Base-by-base conservation (phyloP, 768 basidiomycete species). In the Steccherinum ochraceum region DNA sequence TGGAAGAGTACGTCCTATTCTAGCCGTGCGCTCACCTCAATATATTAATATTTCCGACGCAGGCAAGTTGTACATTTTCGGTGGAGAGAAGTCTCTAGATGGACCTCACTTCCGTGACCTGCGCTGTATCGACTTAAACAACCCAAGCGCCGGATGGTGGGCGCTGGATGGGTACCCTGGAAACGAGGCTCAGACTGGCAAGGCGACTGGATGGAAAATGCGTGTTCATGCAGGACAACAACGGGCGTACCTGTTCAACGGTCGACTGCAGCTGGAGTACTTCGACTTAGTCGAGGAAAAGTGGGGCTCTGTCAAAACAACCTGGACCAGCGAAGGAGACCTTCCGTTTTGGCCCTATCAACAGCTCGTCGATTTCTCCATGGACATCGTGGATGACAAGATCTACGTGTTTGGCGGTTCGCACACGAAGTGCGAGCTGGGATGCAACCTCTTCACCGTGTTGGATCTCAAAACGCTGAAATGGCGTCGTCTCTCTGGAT, bases 371-470 rank as follows among this genome's bases (percentile, higher is more conserved):
- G 56, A 56, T 40, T 63, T 55, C 48, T 41, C 50, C 12, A 50
- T 53, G 49, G 53, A 48, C 16, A 41, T 59, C 40, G 57, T 67
- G 21, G 52, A 63, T 12, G 62, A 63, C 26, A 69, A 66, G 39
- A 48, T 74, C 1, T 71, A 72, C 50, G 62, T 73, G 12, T 73
- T 74, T 48, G 70, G 68, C 2, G 73, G 72, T 2, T 56, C 54
- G 2, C 65, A 69, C 46, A 43, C 50, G n/a, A 52, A 26, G 10
- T 64, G 58, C 7, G 52, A 50, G 13, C 56, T 72, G 40, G 72
- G 71, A 12, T 66, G 64, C 48, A 71, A 73, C 55, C 52, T 70
- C 30, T 66, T 74, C 57, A 67, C 68, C 56, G 66, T 60, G 13
- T 61, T 74, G 11, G 65, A 74, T 52, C 48, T 74, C 18, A 54